Conservation (phyloP, 139 green algal species). For the Micractinium sp. region DNA sequence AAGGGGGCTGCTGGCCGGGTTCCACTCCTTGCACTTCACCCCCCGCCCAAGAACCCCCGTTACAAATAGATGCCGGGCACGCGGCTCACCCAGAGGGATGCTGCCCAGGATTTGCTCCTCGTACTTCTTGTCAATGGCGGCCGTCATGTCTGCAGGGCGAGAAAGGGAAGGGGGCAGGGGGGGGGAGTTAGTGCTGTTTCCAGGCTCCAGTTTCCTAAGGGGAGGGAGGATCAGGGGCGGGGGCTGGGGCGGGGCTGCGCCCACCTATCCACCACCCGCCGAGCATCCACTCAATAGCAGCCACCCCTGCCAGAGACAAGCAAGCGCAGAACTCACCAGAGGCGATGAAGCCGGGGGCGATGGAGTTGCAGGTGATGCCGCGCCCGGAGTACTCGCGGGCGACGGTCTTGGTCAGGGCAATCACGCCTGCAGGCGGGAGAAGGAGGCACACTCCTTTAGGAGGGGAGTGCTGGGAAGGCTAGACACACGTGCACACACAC, state of each 20-base stretch:
- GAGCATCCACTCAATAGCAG: no score
- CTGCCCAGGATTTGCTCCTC: slow-evolving; percentile 83
- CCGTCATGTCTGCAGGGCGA: slow-evolving; percentile 51
- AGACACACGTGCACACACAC: no score
- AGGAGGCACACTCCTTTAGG: background rate
- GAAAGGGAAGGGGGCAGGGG: background rate
- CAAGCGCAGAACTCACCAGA: slow-evolving; percentile 37
- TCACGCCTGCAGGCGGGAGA: slow-evolving; percentile 72
- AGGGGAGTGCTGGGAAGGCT: no score
- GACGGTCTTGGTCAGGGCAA: slow-evolving; percentile 88
- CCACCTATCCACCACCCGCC: no score
- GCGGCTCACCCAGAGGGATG: slow-evolving; percentile 82
- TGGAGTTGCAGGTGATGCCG: slow-evolving; percentile 84
- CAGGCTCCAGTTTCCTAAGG: no score
- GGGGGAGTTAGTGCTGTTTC: no score
- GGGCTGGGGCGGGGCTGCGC: no score
- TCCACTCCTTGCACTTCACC: no score
- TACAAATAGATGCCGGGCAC: background rate
- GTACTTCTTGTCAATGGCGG: slow-evolving; percentile 88
- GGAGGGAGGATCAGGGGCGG: background rate
- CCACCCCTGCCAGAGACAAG: background rate
- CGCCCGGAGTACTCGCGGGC: slow-evolving; percentile 82
- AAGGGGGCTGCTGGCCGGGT: no score
- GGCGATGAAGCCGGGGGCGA: slow-evolving; percentile 92
- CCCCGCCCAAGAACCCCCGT: no score